Conservation (phyloP, 2,329 filamentous ascomycete species). For the Hypoxylon sp. region DNA sequence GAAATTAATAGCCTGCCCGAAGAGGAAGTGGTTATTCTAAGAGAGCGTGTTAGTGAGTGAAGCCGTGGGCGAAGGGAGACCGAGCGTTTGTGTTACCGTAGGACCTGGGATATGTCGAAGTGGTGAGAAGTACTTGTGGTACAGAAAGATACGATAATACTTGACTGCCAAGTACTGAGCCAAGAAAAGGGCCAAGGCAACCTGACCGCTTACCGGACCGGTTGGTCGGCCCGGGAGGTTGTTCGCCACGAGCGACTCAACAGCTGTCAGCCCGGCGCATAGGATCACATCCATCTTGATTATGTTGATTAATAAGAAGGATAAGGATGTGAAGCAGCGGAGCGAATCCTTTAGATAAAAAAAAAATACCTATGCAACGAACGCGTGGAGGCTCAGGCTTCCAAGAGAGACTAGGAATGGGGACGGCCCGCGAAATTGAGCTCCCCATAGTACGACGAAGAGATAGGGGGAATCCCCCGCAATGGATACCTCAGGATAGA, state of each 20-base stretch:
- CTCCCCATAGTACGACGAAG: background rate
- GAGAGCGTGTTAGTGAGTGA: background rate
- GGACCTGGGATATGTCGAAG: constrained; percentile 26
- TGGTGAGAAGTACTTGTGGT: constrained; percentile 32
- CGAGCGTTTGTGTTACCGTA: constrained; percentile 13
- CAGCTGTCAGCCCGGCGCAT: constrained; percentile 21
- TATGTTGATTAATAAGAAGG: background rate
- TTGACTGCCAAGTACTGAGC: constrained; percentile 31
- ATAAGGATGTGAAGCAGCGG: background rate
- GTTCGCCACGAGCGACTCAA: constrained; percentile 18
- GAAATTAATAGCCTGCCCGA: constrained; percentile 31
- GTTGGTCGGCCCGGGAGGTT: background rate
- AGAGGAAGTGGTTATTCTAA: constrained; percentile 32
- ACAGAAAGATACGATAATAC: constrained; percentile 33
- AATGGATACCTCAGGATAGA: constrained; percentile 4
- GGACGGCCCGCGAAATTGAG: constrained; percentile 15
- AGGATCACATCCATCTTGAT: constrained; percentile 22
- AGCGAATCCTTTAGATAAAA: constrained; percentile 3
- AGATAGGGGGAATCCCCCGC: constrained; percentile 16
- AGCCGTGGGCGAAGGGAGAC: background rate
- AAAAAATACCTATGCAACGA: constrained; percentile 11
- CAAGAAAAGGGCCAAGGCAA: constrained; percentile 22
- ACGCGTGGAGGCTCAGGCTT: background rate
- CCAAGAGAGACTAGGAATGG: background rate
- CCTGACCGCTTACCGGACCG: background rate